Conservation (phyloP, 257 asterid species). For the Nicotiana otophora region DNA sequence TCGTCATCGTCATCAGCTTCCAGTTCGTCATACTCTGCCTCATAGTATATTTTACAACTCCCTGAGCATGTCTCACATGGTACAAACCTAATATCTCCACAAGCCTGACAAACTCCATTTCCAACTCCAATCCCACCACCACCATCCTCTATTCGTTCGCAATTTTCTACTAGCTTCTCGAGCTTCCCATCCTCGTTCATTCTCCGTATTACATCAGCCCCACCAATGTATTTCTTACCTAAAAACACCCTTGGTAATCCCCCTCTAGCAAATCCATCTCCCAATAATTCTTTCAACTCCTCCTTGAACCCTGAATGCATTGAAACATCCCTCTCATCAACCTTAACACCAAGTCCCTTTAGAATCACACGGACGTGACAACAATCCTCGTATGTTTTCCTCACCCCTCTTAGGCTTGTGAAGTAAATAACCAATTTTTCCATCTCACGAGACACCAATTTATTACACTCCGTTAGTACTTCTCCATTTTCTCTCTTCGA, state of each 20-base stretch:
- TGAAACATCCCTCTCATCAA: slow-evolving; percentile 88
- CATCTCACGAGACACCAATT: slow-evolving; percentile 9
- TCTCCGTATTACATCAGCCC: slow-evolving; percentile 66
- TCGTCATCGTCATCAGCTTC: slow-evolving; percentile 2
- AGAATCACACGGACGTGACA: slow-evolving; percentile 65
- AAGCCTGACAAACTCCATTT: slow-evolving; percentile 51
- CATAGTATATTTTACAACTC: slow-evolving; percentile 73
- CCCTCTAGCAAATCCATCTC: slow-evolving; percentile 32
- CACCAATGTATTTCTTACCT: slow-evolving; percentile 59
- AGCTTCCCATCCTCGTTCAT: slow-evolving; percentile 73
- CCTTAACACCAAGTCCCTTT: slow-evolving; percentile 62
- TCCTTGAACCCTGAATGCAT: slow-evolving; percentile 92
- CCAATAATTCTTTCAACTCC: slow-evolving; percentile 59
- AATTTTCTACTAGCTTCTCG: slow-evolving; percentile 55
- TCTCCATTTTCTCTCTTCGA: background rate
- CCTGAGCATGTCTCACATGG: slow-evolving; percentile 93
- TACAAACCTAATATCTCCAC: slow-evolving; percentile 78
- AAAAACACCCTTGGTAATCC: slow-evolving; percentile 68
- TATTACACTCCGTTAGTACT: background rate
- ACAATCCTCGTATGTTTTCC: slow-evolving; percentile 92
- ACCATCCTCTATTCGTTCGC: slow-evolving; percentile 42
- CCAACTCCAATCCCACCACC: slow-evolving; percentile 9
- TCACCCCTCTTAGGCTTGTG: slow-evolving; percentile 78
- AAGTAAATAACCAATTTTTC: slow-evolving; percentile 62
- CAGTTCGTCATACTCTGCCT: slow-evolving; percentile 30